phyloP scores from a whole-genome alignment of 768 basidiomycete genomes.

The Boletus rubescentipes region DNA sequence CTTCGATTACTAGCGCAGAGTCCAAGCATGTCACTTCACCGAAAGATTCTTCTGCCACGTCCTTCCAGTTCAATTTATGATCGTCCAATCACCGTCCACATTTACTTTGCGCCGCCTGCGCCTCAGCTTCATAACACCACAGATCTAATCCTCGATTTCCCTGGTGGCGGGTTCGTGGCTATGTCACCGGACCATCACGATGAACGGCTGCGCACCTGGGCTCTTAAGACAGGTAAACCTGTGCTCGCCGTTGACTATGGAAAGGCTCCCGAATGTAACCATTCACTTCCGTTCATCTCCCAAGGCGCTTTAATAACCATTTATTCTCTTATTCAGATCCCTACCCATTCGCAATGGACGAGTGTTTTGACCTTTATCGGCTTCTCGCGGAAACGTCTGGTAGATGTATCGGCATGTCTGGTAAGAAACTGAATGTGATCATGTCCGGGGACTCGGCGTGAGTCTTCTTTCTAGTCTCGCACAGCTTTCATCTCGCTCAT shows the following conservation, averaged over 20 bases:
- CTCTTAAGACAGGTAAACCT: constrained; percentile 70
- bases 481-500: constrained; percentile 4
- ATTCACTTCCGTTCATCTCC: constrained; percentile 1
- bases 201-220: constrained; percentile 88
- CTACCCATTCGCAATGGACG: constrained; percentile 95
- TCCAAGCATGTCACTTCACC: constrained; percentile 61
- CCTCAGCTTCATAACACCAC: constrained; percentile 60
- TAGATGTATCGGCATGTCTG: constrained; percentile 81
- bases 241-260: constrained; percentile 91
- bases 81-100: constrained; percentile 78
- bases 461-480: constrained; percentile 34
- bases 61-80: constrained; percentile 73
- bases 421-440: constrained; percentile 73
- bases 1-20: constrained; percentile 57
- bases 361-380: constrained; percentile 88
- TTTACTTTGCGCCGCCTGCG: constrained; percentile 78
- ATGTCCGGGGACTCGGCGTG: constrained; percentile 97
- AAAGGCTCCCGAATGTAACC: constrained; percentile 92
- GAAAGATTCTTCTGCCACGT: constrained; percentile 80
- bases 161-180: constrained; percentile 95
- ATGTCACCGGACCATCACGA: constrained; percentile 98
- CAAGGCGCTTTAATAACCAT: background rate
- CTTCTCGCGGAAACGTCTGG: constrained; percentile 81
- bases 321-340: constrained; percentile 59
- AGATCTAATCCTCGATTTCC: constrained; percentile 88